Percentiles rank a stretch among this genome's conserved stretches.
phyloP scores from a whole-genome alignment of 164 flowering plant genomes.

The Pachysandra terminalis region DNA sequence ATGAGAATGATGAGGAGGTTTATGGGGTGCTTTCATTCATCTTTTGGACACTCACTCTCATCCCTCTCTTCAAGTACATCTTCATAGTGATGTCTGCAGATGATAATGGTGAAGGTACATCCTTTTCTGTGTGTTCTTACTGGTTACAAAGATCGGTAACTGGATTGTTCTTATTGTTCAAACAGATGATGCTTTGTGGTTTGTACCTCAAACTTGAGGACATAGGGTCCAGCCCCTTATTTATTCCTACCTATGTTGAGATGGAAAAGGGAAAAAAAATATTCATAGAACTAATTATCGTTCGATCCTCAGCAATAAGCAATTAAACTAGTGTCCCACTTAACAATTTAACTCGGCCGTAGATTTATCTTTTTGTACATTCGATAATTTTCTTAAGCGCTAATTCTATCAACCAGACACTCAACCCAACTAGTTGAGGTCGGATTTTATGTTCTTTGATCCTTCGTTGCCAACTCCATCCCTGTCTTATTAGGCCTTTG shows the following conservation, averaged over 20 bases:
- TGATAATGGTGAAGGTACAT: conserved; percentile 82
- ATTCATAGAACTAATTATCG: background rate
- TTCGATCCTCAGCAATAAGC: background rate
- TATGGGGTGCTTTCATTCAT: conserved; percentile 70
- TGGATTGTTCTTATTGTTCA: background rate
- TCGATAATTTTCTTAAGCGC: background rate
- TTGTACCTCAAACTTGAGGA: background rate
- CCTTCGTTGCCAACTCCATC: no score
- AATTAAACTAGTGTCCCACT: background rate
- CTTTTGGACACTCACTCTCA: conserved; percentile 67
- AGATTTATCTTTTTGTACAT: background rate
- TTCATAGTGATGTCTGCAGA: conserved; percentile 63
- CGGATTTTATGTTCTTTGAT: no score
- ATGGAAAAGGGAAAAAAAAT: background rate
- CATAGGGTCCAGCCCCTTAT: background rate
- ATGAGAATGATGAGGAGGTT: conserved; percentile 61
- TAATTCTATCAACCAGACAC: no score
- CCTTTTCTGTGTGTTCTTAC: background rate
- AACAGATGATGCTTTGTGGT: background rate
- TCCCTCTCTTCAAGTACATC: conserved; percentile 65
- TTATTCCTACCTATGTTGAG: background rate
- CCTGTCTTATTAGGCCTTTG: no score
- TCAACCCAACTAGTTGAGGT: no score
- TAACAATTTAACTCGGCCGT: background rate
- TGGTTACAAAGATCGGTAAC: conserved; percentile 4